Conservation (phyloP, 345 rosid genomes). For the Acer saccharum region DNA sequence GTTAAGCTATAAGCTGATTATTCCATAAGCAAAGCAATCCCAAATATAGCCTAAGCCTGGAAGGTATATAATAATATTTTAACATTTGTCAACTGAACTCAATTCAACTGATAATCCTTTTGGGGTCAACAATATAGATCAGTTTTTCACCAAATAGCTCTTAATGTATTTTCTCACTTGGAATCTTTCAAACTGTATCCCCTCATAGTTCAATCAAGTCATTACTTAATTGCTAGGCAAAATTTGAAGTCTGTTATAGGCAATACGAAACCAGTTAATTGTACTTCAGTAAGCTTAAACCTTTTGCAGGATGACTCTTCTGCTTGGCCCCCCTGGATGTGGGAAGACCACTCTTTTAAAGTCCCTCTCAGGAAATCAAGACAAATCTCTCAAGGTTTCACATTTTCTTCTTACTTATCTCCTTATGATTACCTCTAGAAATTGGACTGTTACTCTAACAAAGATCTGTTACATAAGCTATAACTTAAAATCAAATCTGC, state of each 20-base stretch:
- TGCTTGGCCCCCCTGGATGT: constrained; percentile 89
- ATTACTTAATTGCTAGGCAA: background rate
- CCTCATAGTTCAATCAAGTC: background rate
- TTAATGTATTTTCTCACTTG: too few relatives aligned
- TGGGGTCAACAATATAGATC: background rate
- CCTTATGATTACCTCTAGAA: background rate
- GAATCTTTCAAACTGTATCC: background rate
- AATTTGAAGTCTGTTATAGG: too few relatives aligned
- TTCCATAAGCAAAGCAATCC: too few relatives aligned
- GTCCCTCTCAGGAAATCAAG: constrained; percentile 68
- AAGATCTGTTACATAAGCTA: too few relatives aligned
- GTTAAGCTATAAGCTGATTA: too few relatives aligned
- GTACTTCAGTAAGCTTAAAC: background rate
- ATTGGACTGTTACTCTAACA: too few relatives aligned
- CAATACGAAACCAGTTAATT: background rate
- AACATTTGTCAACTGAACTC: background rate
- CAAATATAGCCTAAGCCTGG: too few relatives aligned
- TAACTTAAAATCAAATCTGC: too few relatives aligned
- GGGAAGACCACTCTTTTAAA: constrained; percentile 68
- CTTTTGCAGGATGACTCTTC: constrained; percentile 55
- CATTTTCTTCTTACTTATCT: background rate
- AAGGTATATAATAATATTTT: constrained; percentile 40
- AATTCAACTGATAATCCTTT: background rate
- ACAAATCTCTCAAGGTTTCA: constrained; percentile 53
- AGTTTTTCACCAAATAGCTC: background rate